phyloP scores from a whole-genome alignment of 2,329 filamentous ascomycete genomes.

The Aspergillus melleus region DNA sequence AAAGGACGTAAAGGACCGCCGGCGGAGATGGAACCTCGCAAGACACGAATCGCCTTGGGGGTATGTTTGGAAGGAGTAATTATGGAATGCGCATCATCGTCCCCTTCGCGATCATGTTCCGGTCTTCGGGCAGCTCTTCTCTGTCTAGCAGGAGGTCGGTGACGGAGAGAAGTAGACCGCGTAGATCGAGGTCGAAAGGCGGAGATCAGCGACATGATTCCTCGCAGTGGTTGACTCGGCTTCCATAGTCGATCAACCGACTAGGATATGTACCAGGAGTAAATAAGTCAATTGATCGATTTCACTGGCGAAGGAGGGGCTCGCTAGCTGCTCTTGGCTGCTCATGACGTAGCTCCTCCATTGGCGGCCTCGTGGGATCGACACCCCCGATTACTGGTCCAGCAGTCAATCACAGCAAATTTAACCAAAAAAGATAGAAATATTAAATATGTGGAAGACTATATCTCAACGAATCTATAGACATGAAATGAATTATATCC shows the following conservation, averaged over 20 bases:
- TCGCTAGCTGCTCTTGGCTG: not conserved
- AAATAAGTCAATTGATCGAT: not conserved
- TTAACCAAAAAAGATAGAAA: too few relatives aligned
- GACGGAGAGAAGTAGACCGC: slow-evolving; percentile 26
- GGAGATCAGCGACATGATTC: slow-evolving; percentile 31
- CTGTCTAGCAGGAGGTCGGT: slow-evolving; percentile 23
- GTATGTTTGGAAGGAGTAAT: slow-evolving; percentile 42
- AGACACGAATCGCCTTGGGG: slow-evolving; percentile 29
- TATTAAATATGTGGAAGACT: too few relatives aligned
- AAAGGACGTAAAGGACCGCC: slow-evolving; percentile 53
- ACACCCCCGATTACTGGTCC: not conserved
- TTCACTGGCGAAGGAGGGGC: not conserved
- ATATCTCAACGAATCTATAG: not conserved
- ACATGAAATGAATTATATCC: not conserved
- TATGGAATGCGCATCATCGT: slow-evolving; percentile 35
- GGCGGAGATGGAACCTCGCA: slow-evolving; percentile 32
- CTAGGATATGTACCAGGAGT: too few relatives aligned
- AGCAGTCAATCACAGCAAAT: not conserved
- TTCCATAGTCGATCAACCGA: not conserved
- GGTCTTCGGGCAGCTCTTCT: slow-evolving; percentile 2
- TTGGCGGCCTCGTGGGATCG: not conserved
- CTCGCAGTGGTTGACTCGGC: not conserved
- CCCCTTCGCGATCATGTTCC: slow-evolving; percentile 17
- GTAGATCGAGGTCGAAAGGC: slow-evolving; percentile 36
- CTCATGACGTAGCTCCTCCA: not conserved